Evolutionary conservation across 441 rosid genomes (phyloP).

Genomic region (Omphalea diandra): DNA sequence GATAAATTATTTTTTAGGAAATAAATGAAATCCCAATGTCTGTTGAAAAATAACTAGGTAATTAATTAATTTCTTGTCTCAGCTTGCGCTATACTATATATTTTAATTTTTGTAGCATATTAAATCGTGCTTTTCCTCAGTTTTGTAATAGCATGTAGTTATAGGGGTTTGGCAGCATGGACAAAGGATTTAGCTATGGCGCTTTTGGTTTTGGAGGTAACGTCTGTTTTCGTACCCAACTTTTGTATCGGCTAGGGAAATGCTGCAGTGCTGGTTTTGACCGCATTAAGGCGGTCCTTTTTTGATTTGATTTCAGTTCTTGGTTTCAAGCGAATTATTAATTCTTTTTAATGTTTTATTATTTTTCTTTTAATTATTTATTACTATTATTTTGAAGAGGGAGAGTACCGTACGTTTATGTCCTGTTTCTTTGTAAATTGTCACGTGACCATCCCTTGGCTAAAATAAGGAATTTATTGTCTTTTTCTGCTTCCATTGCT

Average conservation of each 20-base stretch:
- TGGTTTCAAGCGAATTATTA: not conserved
- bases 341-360: not conserved
- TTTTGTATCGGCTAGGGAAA: conserved; percentile 13
- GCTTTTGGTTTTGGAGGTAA: not conserved
- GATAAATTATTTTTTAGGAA: too few species aligned
- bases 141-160: too few species aligned
- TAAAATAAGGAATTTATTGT: not conserved
- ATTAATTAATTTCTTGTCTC: too few species aligned
- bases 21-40: too few species aligned
- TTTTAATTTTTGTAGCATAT: too few species aligned
- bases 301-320: not conserved
- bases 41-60: too few species aligned
- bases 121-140: too few species aligned
- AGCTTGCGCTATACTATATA: too few species aligned
- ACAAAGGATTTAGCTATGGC: too few species aligned
- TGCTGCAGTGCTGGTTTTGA: conserved; percentile 20
- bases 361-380: not conserved
- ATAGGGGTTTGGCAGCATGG: too few species aligned
- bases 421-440: not conserved
- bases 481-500: not conserved
- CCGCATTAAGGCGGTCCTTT: not conserved
- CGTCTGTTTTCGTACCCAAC: not conserved
- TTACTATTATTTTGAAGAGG: too few species aligned
- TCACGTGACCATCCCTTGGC: conserved; percentile 12
- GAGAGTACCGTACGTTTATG: conserved; percentile 8